phyloP scores from a whole-genome alignment of 345 rosid genomes.

The Gossypium anomalum region DNA sequence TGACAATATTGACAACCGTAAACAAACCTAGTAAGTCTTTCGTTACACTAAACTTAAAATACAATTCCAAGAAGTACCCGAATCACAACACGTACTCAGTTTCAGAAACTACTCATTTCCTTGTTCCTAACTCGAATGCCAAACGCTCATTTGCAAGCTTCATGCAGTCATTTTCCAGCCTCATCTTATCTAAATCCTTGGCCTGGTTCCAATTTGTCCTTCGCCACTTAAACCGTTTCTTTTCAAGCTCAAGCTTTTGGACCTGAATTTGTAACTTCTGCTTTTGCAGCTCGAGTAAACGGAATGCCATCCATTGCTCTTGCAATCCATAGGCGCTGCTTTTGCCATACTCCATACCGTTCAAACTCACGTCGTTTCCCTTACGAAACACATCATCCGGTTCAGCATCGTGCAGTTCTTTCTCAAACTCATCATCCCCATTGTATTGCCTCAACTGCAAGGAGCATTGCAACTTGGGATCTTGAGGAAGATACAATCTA shows the following conservation, averaged over 20 bases:
- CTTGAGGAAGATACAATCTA: constrained; percentile 17
- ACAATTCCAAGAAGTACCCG: background rate
- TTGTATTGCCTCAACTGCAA: constrained; percentile 1
- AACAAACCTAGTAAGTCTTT: background rate
- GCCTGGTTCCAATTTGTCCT: constrained; percentile 12
- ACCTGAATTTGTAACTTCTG: constrained; percentile 20
- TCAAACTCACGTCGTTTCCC: background rate
- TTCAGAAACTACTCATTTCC: constrained; percentile 7
- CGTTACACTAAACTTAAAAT: background rate
- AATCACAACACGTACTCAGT: background rate
- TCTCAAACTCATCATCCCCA: background rate
- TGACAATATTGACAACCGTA: background rate
- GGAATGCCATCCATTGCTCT: constrained; percentile 19
- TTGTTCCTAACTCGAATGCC: constrained; percentile 17
- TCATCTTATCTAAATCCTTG: constrained; percentile 21
- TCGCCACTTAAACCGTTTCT: constrained; percentile 13
- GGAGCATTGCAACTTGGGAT: constrained; percentile 18
- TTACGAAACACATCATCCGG: background rate
- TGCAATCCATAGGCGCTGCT: background rate
- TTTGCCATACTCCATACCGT: background rate
- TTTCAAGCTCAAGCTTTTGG: constrained; percentile 13
- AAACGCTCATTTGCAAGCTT: constrained; percentile 21
- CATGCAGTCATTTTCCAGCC: constrained; percentile 25
- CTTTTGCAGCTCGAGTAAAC: constrained; percentile 11
- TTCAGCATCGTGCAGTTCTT: constrained; percentile 12